These are phyloP conservation scores for Hyaloraphidium curvatum DNA, from an alignment of 192 early-diverging fungal genomes.

Conservation along the genomic window DNA sequence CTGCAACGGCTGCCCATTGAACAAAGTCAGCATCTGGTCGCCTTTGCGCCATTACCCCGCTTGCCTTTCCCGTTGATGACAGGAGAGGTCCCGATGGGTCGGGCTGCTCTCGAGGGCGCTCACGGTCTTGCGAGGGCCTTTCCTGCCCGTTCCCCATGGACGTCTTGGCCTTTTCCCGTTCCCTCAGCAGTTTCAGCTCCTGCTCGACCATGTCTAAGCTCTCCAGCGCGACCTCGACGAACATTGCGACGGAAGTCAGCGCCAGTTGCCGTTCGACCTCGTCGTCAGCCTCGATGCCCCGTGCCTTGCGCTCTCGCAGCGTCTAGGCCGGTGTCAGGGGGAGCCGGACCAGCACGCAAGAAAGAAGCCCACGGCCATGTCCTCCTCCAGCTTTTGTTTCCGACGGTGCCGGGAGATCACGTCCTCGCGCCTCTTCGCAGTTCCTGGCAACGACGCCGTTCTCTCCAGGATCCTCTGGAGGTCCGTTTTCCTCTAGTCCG, in stretches of 20 bases:
- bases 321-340: too few species aligned
- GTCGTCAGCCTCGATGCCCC: slow-evolving; percentile 33
- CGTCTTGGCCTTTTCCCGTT: slow-evolving; percentile 29
- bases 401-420: slow-evolving; percentile 60
- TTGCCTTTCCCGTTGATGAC: slow-evolving; percentile 3
- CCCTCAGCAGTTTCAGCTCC: slow-evolving; percentile 59
- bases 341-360: too few species aligned
- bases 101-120: slow-evolving; percentile 4
- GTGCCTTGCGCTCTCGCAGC: too few species aligned
- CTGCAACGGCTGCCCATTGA: slow-evolving; percentile 20
- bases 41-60: slow-evolving; percentile 7
- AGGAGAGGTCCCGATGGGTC: slow-evolving; percentile 7
- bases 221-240: slow-evolving; percentile 51
- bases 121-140: slow-evolving; percentile 6
- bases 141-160: slow-evolving; percentile 12
- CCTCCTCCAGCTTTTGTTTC: too few species aligned
- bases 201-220: slow-evolving; percentile 45
- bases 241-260: slow-evolving; percentile 48
- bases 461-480: too few species aligned
- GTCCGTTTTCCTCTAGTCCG: too few species aligned
- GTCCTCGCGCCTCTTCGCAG: slow-evolving; percentile 31
- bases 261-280: slow-evolving; percentile 58
- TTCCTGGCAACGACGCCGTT: too few species aligned
- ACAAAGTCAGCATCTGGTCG: neutral
- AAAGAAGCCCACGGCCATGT: too few species aligned